phyloP scores from a whole-genome alignment of 1,284 basidiomycete species.

The Exsudoporus floridanus region DNA sequence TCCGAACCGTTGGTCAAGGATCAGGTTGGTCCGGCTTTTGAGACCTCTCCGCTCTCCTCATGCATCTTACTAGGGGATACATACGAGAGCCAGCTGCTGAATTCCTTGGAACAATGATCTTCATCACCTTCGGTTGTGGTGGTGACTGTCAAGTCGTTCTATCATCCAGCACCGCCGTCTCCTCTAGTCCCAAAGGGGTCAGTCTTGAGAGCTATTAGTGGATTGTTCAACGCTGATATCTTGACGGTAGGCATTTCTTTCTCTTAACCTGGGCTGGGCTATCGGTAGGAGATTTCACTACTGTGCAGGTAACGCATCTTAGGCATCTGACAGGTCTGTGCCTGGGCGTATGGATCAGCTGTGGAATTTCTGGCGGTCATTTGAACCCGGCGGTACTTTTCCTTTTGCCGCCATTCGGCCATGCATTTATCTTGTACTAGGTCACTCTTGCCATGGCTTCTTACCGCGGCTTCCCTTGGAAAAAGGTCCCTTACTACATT shows the following conservation, averaged over 20 bases:
- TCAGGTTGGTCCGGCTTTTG: constrained; percentile 44
- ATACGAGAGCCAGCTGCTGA: constrained; percentile 67
- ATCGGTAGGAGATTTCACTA: constrained; percentile 42
- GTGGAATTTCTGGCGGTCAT: constrained; percentile 72
- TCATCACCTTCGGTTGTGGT: constrained; percentile 66
- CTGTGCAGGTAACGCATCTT: constrained; percentile 1
- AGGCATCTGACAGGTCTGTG: constrained; percentile 40
- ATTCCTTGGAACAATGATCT: constrained; percentile 64
- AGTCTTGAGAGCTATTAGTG: constrained; percentile 30
- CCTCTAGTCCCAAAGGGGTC: constrained; percentile 60
- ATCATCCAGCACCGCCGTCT: constrained; percentile 50
- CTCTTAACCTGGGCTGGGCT: constrained; percentile 67
- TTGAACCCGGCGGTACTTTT: constrained; percentile 68
- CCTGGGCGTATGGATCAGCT: constrained; percentile 67
- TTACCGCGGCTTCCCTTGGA: constrained; percentile 74
- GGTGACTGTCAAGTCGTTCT: constrained; percentile 64
- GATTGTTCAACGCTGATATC: not conserved
- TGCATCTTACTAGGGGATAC: constrained; percentile 33
- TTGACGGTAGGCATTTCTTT: constrained; percentile 50
- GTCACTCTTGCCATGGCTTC: constrained; percentile 69
- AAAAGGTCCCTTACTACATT: constrained; percentile 74
- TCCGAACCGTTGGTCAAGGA: constrained; percentile 57
- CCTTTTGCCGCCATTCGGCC: constrained; percentile 11
- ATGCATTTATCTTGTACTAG: constrained; percentile 28
- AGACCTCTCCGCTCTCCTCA: not conserved